Base-by-base conservation (phyloP, 495 filamentous ascomycete genomes). In the Aspergillus heteromorphus region DNA sequence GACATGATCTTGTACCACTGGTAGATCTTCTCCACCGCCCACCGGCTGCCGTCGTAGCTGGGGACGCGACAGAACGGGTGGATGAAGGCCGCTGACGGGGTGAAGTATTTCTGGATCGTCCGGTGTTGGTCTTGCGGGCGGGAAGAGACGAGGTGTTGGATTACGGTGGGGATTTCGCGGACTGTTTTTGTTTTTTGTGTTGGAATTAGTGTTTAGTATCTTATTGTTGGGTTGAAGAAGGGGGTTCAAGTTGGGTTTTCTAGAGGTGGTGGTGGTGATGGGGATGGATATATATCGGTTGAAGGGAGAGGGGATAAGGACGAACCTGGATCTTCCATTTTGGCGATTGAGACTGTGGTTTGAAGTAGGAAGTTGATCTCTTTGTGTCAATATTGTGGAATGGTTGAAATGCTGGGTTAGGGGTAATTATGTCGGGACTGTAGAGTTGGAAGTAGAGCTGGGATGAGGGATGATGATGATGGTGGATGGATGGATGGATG, bases 1-100 rank as follows among this genome's bases (percentile, higher is more conserved):
- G 81, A 87, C 64, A 95, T 74, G 58, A 92, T 84, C 64, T 89
- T 89, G 68, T 95, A 93, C 87, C 89, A 95, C 55, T 85, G 87
- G 59, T 86, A 92, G 34, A 95, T 86, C 53, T 79, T 78, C 53
- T 74, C 73, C 23, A 95, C 75, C 17, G 86, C 63, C 63, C 73
- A 77, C 40, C 88, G 77, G 11, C 87, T 70, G 25, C 77, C 78
- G 10, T 74, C 56, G 51, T 79, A 74, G 55, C 77, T 79, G 31
- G 82, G 81, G 1, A 90, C 84, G 18, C 83, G 83, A 63, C 87
- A 92, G 68, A 95, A 87, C 0, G 91, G 90, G 64, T 96, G 91
- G 2, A 79, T 74, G 65, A 95, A 93, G 52, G 81, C 77, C 14
- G 87, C 83, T 57, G 82, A 67, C 8, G 76, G 78, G 1, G 83